Evolutionary conservation across 805 yeast genomes (phyloP), one percentile per base, ranked within the genome.

Genomic region (Starmera caribaea): DNA sequence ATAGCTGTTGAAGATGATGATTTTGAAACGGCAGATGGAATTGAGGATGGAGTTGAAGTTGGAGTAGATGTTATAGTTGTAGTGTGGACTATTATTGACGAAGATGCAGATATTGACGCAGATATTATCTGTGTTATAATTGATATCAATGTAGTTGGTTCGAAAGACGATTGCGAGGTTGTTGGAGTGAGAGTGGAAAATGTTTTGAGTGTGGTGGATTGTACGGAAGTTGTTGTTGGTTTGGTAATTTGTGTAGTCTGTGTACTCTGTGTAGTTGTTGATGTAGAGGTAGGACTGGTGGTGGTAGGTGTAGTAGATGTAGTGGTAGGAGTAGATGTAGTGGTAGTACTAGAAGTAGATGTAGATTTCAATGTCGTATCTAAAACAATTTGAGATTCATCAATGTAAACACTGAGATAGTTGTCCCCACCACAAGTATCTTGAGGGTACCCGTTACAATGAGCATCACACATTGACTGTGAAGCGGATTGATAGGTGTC

Each of bases 381-480:
- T 58, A 12, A 47, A 49, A 4, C 61, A 65, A 41, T 50, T 49
- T 17, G 58, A 21, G 26, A 21, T 21, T 21, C 26, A 9, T 21
- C 26, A 21, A 21, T 59, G 44, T 63, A 75, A 14, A 77, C 72
- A 30, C 65, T 57, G 47, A 69, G 69, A 40, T 68, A 69, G 26
- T 55, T 49, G 16, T 69, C 62, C 28, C 82, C 83, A 47, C 88
- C 88, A 59, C 95, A 85, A 9, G 45, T 61, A 40, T 80, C 81
- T 3, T 47, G 34, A 9, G 75, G 72, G 58, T 70, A 86, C n/a
- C 87, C 94, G 16, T 53, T 56, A 59, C 95, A 86, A 5, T 49
- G 31, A 1, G 50, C 42, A 37, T 54, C 45, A 59, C 88, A 81
- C 17, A 58, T 44, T 34, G 51, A 42, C 11, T 55, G 52, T 33